Percentiles rank a stretch among this genome's conserved stretches.
Evolutionary conservation across 2,329 filamentous ascomycete species (phyloP).

Genomic region (Grosmannia serpens): DNA sequence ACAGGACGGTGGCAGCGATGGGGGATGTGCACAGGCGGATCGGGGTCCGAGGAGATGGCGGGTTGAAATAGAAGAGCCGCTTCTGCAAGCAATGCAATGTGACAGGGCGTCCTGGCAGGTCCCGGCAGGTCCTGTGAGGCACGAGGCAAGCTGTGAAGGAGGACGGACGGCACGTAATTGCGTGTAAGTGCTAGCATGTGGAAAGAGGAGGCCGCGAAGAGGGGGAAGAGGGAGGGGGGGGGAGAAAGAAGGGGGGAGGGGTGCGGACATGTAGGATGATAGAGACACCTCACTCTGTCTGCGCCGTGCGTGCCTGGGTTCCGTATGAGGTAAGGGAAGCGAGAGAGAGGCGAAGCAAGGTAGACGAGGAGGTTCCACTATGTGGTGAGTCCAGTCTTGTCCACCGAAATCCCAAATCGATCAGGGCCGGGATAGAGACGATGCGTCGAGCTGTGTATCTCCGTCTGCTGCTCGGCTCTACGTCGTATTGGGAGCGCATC

Average conservation of each 20-base stretch:
- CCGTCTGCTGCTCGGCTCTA: neutral
- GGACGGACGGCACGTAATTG: neutral
- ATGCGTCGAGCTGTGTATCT: neutral
- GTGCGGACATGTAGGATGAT: neutral
- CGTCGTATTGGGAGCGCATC: neutral
- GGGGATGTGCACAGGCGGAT: neutral
- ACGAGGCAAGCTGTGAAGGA: neutral
- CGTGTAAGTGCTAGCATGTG: neutral
- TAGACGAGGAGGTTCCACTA: neutral
- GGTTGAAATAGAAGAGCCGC: neutral
- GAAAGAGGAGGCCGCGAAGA: neutral
- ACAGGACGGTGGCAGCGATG: neutral
- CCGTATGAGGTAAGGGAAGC: neutral
- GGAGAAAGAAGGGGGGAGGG: neutral
- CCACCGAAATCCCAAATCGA: neutral
- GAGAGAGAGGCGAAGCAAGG: neutral
- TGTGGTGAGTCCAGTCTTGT: neutral
- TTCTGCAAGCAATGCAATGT: neutral
- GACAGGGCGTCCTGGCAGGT: neutral
- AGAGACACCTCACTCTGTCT: neutral
- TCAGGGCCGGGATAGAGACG: neutral
- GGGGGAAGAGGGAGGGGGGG: neutral
- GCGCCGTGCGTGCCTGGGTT: neutral
- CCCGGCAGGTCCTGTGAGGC: neutral
- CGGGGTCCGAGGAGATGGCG: neutral